These are phyloP conservation scores for Capillidium rhysosporum DNA, from an alignment of 371 early-diverging fungal genomes.

Conservation along the genomic window DNA sequence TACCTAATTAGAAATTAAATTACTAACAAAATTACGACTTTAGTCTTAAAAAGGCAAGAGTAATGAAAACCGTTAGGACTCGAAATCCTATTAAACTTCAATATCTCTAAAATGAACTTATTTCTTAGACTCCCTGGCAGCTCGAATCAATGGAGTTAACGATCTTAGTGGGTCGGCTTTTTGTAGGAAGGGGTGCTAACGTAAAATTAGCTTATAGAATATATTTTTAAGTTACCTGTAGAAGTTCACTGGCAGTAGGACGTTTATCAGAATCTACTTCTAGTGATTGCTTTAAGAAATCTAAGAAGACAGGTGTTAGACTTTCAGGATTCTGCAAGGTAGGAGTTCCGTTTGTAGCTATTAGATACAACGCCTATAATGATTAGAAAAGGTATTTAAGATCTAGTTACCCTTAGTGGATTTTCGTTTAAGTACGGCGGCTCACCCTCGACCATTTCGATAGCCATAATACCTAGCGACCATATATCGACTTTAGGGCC, in stretches of 20 bases:
- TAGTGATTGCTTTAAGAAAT: constrained; percentile 65
- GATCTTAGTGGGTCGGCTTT: constrained; percentile 68
- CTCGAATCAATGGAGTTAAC: constrained; percentile 72
- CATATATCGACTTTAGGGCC: constrained; percentile 92
- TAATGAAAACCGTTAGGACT: too few relatives aligned
- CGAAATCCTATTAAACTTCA: too few relatives aligned
- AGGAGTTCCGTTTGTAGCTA: constrained; percentile 94
- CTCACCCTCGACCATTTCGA: constrained; percentile 84
- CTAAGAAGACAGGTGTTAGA: constrained; percentile 51
- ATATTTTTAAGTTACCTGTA: constrained; percentile 15
- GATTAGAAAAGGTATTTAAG: background rate
- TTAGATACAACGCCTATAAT: constrained; percentile 63
- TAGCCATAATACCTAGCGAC: constrained; percentile 91
- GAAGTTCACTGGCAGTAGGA: constrained; percentile 58
- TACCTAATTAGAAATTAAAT: too few relatives aligned
- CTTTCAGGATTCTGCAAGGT: constrained; percentile 72
- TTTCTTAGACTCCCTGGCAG: constrained; percentile 38
- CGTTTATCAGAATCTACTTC: constrained; percentile 73
- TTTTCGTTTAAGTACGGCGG: constrained; percentile 92
- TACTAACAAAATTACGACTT: too few relatives aligned
- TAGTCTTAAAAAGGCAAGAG: too few relatives aligned
- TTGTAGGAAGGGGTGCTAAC: constrained; percentile 68
- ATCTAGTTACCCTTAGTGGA: constrained; percentile 36
- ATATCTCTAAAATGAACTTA: background rate
- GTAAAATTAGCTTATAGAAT: background rate